phyloP scores from a whole-genome alignment of 2,329 filamentous ascomycete genomes.

The Coniochaeta sp. region DNA sequence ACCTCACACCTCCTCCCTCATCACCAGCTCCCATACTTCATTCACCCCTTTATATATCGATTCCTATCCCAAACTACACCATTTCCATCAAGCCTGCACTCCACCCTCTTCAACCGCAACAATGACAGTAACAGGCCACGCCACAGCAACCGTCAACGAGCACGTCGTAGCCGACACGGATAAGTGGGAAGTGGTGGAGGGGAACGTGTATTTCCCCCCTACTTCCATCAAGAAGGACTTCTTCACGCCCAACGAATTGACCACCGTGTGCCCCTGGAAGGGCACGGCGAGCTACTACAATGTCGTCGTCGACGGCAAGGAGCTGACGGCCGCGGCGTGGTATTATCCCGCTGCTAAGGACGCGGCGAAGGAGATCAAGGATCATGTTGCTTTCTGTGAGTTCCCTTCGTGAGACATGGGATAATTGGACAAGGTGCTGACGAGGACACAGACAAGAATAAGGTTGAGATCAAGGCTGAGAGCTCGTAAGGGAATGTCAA shows the following conservation, averaged over 20 bases:
- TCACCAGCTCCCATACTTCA: too few relatives aligned
- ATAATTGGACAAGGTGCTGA: too few relatives aligned
- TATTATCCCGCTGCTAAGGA: slow-evolving; percentile 46
- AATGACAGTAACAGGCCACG: slow-evolving; percentile 12
- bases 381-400: slow-evolving; percentile 53
- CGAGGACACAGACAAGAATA: slow-evolving; percentile 11
- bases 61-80: too few relatives aligned
- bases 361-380: slow-evolving; percentile 42
- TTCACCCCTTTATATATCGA: too few relatives aligned
- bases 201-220: slow-evolving; percentile 50
- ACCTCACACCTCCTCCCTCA: too few relatives aligned
- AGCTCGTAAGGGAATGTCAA: neutral
- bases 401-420: neutral
- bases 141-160: slow-evolving; percentile 39
- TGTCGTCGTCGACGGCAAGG: slow-evolving; percentile 37
- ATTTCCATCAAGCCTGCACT: neutral
- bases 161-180: slow-evolving; percentile 43
- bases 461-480: slow-evolving; percentile 7
- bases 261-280: slow-evolving; percentile 50
- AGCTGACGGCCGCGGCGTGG: slow-evolving; percentile 49
- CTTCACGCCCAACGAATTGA: slow-evolving; percentile 36
- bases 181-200: slow-evolving; percentile 48
- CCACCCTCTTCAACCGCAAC: too few relatives aligned
- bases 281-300: slow-evolving; percentile 51
- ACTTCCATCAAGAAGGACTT: slow-evolving; percentile 34